Evolutionary conservation across 2,329 filamentous ascomycete genomes (phyloP).

Genomic region (Rhinocladiella similis): DNA sequence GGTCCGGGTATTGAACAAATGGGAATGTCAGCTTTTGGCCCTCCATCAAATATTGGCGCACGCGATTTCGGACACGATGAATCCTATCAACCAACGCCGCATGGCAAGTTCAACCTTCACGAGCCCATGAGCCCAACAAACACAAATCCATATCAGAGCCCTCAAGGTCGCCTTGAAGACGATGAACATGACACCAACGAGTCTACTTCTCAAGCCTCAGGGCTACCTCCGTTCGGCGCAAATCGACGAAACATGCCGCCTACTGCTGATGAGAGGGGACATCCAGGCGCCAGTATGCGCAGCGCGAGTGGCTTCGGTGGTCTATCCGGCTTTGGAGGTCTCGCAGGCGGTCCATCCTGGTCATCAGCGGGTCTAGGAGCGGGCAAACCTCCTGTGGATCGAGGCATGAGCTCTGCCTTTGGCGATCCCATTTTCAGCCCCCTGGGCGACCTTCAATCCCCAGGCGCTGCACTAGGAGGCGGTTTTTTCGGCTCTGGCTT

Average conservation of each 20-base stretch:
- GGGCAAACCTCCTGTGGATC: conserved; percentile 68
- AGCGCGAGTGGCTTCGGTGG: conserved; percentile 35
- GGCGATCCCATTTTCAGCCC: conserved; percentile 69
- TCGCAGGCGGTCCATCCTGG: conserved; percentile 52
- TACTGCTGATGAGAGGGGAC: conserved; percentile 78
- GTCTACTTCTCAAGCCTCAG: conserved; percentile 42
- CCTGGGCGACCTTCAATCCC: conserved; percentile 76
- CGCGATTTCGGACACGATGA: conserved; percentile 60
- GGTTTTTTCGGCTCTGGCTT: conserved; percentile 61
- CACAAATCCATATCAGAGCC: conserved; percentile 95
- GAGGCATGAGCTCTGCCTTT: conserved; percentile 52
- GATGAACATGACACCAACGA: conserved; percentile 58
- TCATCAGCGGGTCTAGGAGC: conserved; percentile 59
- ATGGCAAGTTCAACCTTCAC: conserved; percentile 50
- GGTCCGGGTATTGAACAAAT: conserved; percentile 53
- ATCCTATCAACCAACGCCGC: conserved; percentile 56
- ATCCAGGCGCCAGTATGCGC: conserved; percentile 81
- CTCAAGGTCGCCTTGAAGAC: conserved; percentile 68
- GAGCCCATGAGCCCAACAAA: conserved; percentile 87
- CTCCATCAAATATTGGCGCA: conserved; percentile 60
- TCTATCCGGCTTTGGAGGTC: conserved; percentile 65
- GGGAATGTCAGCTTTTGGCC: conserved; percentile 61
- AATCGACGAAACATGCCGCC: conserved; percentile 52
- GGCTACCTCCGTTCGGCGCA: conserved; percentile 49
- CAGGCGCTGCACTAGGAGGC: conserved; percentile 65